Percentiles rank a stretch among this genome's conserved stretches.
Evolutionary conservation across 1,284 basidiomycete species (phyloP).

Genomic region (Wolfiporia cocos): DNA sequence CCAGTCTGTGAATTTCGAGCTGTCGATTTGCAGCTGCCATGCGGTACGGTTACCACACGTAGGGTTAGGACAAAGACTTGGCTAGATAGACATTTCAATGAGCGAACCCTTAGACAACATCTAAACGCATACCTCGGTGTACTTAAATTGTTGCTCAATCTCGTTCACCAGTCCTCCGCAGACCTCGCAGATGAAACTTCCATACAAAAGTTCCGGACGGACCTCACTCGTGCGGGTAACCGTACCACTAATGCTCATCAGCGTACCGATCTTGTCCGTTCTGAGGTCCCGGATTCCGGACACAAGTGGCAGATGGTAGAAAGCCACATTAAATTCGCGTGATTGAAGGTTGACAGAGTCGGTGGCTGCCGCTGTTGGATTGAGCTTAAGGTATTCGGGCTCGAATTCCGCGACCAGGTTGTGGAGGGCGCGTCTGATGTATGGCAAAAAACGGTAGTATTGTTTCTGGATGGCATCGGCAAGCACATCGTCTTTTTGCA

Average conservation of each 20-base stretch:
- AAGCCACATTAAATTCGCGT: slow-evolving; percentile 93
- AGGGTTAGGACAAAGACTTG: slow-evolving; percentile 89
- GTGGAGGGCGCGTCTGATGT: slow-evolving; percentile 85
- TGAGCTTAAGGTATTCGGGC: slow-evolving; percentile 91
- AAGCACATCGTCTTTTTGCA: slow-evolving; percentile 87
- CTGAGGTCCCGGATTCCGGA: slow-evolving; percentile 93
- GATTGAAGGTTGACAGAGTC: slow-evolving; percentile 84
- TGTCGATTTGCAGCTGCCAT: slow-evolving; percentile 96
- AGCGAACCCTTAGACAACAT: too few relatives aligned
- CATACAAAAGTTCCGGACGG: slow-evolving; percentile 89
- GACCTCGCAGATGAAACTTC: slow-evolving; percentile 89
- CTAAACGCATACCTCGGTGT: slow-evolving; percentile 76
- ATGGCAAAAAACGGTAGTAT: slow-evolving; percentile 96
- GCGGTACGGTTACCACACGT: slow-evolving; percentile 86
- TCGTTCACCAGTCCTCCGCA: slow-evolving; percentile 89
- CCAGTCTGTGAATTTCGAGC: slow-evolving; percentile 98
- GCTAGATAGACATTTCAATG: slow-evolving; percentile 39
- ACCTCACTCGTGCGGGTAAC: slow-evolving; percentile 98
- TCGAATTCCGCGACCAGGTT: slow-evolving; percentile 86
- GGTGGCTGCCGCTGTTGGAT: slow-evolving; percentile 70
- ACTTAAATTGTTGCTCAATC: slow-evolving; percentile 99
- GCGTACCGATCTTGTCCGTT: slow-evolving; percentile 88
- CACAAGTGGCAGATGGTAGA: slow-evolving; percentile 93
- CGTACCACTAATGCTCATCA: slow-evolving; percentile 93
- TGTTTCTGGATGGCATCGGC: slow-evolving; percentile 90